Evolutionary conservation across 345 rosid species (phyloP), one percentile per base, ranked within the genome.

Genomic region (Arabis alpina): DNA sequence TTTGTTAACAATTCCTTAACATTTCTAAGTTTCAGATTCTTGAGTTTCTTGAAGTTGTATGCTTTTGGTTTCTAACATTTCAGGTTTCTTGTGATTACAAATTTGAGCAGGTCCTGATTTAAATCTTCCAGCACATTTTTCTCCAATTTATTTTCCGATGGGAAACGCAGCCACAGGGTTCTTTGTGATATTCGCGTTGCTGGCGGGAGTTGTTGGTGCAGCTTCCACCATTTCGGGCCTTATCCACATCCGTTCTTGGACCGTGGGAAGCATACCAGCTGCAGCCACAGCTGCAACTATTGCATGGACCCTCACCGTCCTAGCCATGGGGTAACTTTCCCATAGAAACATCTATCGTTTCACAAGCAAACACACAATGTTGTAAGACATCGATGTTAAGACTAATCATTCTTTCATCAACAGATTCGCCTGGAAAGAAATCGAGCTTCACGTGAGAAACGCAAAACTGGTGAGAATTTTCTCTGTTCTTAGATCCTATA

Each of bases 151-250:
- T 76, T 93, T 91, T 70, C 97, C 97, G 0, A 93, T 93, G 97
- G 97, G 98, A 49, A 93, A 93, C 51, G 94, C 96, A 3, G 98
- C 98, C n/a, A 93, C 98, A 0, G 98, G 98, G 19, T 93, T 91
- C 84, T 91, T 93, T 40, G 97, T 91, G 68, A 86, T 63, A 4
- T 91, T 91, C 40, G 79, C 94, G 53, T 54, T 91, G 83, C 75
- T 93, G 2, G 97, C 98, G 3, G 98, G 92, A 42, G 97, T 86
- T 7, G 94, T 87, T 7, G 98, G 97, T 44, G 87, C 83, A 2
- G 96, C 96, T n/a, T 87, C 98, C 3, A 79, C 84, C 41, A 76
- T 91, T 12, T 76, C 88, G 0, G 98, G 96, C 36, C 32, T 86
- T 49, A 91, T 79, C 77, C 97, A 91, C 64, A 48, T 87, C 23